Evolutionary conservation across 139 green algal species (phyloP).

Genomic region (Zygnema cylindricum): DNA sequence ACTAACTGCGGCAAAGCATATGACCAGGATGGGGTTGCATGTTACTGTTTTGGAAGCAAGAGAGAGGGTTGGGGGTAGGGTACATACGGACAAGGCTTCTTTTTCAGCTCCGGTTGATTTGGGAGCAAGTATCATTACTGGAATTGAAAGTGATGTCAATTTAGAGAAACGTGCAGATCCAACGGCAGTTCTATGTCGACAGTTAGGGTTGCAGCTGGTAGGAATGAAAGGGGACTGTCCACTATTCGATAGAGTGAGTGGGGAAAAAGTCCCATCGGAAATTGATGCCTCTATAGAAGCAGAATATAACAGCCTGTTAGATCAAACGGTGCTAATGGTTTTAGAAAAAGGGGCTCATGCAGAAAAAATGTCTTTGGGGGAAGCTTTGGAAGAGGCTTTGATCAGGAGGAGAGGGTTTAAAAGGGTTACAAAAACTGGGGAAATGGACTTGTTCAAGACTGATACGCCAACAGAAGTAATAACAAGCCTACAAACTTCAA

Average conservation of each 20-base stretch:
- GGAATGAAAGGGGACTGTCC: constrained; percentile 68
- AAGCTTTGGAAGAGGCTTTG: constrained; percentile 47
- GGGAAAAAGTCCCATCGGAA: constrained; percentile 57
- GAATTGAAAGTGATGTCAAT: constrained; percentile 51
- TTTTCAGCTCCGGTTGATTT: constrained; percentile 82
- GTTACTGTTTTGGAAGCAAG: constrained; percentile 82
- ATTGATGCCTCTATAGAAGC: constrained; percentile 67
- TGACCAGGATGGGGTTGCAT: constrained; percentile 24
- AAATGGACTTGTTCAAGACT: neutral
- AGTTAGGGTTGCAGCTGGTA: constrained; percentile 69
- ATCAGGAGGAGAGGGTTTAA: neutral
- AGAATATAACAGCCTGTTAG: constrained; percentile 75
- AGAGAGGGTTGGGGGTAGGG: constrained; percentile 79
- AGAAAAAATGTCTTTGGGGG: constrained; percentile 30
- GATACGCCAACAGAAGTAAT: neutral
- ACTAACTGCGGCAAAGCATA: constrained; percentile 31
- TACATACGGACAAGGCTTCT: constrained; percentile 70
- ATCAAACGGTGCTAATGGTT: constrained; percentile 63
- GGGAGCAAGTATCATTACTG: constrained; percentile 87
- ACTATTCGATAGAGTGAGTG: constrained; percentile 72
- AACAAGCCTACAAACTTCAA: too few species aligned
- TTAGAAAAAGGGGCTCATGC: constrained; percentile 22
- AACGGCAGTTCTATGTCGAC: constrained; percentile 35
- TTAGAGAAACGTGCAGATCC: constrained; percentile 27
- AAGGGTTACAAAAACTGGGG: neutral